Base-by-base conservation (phyloP, 768 basidiomycete species). In the Sistotremastrum suecicum region DNA sequence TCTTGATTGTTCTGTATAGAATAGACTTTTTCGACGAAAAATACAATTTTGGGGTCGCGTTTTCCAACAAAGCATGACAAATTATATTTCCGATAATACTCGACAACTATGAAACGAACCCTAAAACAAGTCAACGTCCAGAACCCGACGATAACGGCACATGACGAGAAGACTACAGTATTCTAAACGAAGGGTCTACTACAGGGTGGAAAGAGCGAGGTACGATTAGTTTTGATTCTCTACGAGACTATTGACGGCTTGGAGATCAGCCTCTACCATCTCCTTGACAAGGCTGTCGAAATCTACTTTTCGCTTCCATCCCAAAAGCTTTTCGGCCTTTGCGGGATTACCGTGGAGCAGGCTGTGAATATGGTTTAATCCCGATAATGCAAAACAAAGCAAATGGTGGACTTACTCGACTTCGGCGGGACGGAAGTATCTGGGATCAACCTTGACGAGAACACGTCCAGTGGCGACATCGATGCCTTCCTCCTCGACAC, bases 401-500 rank as follows among this genome's bases (percentile, higher is more conserved):
- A 20, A 29, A 12, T 39, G 33, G 35, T 30, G 31, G 10, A 80
- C 84, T 50, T 56, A 88, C 80, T 94, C 89, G 64, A 94, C 89
- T 77, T 92, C 88, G 12, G 87, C 85, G 6, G 88, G 88, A 62
- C 91, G 83, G 83, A 91, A 95, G 70, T 95, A 94, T 53, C 71
- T 70, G 29, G 83, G 60, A 64, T 98, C 94, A 36, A 97, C 76
- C 56, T 78, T 80, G 55, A 97, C 89, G 42, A 94, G 65, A 34
- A 73, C 71, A 53, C 72, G 78, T 53, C 76, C 77, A 2, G 78
- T 79, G 59, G 80, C 72, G 51, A 65, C 54, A 58, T 89, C 78
- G 46, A 77, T 72, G 44, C 83, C 90, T 52, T 85, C 74, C 62
- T 92, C 89, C 4, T 83, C 62, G 10, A 75, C 71, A n/a, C 80